Evolutionary conservation across 2,329 filamentous ascomycete species (phyloP), one percentile per base, ranked within the genome.

Genomic region (Diaporthe velutina): DNA sequence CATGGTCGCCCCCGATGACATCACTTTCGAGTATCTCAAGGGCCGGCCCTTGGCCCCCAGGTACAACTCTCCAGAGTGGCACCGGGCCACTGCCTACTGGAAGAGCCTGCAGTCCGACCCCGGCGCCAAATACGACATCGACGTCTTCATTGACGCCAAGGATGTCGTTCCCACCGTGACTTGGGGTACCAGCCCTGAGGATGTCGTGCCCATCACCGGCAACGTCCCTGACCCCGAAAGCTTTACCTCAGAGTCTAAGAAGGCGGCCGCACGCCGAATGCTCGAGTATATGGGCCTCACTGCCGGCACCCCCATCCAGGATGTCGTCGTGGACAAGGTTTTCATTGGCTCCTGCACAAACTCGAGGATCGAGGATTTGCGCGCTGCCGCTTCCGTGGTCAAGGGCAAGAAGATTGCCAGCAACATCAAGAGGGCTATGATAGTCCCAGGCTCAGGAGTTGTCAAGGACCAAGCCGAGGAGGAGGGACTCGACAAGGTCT

Each of bases 141-240:
- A 98, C 79, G 91, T 98, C 78, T 93, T 94, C 83, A 95, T 99
- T 78, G 93, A 98, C 80, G 94, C 91, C 79, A 97, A 96, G 87
- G 97, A 98, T 81, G 98, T 99, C 78, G 88, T 94, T 64, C 97
- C 97, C 12, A 98, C 97, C 17, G 90, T 98, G 33, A 97, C 97
- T 3, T 98, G 97, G 97, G 97, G 97, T 79, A 99, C 96, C 45
- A 98, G 95, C 76, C 97, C 97, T 25, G 95, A 99, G 85, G 96
- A 98, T 80, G 96, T 98, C 22, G 89, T 98, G n/a, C 93, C 96
- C 52, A 98, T 99, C 81, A 98, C 93, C 55, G 96, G 94, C 73
- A 88, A 89, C n/a, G 95, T 98, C 17, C 97, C 97, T 9, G 92
- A 96, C 75, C 97, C 97, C 8, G 95, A 97, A 80, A 94, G 94